Conservation (phyloP, 768 basidiomycete species). For the Mrakia frigida region DNA sequence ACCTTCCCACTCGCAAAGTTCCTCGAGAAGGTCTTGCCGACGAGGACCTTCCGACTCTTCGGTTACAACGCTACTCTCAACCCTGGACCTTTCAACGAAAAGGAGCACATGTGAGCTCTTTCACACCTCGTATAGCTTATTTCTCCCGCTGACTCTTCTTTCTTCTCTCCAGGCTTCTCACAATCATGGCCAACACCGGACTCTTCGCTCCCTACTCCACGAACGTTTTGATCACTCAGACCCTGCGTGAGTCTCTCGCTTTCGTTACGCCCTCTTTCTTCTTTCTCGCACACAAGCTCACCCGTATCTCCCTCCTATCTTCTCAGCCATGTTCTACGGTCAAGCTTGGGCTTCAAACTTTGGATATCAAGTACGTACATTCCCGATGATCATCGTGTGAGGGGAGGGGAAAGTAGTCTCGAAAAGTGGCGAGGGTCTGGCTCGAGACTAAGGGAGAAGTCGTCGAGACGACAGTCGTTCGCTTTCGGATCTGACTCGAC, state of each 20-base stretch:
- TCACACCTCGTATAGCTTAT: too few species aligned
- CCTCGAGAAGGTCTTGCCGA: conserved; percentile 24
- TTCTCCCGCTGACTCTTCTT: too few species aligned
- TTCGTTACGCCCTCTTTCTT: not conserved
- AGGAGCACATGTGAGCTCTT: conserved; percentile 38
- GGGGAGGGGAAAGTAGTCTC: too few species aligned
- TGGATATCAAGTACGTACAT: too few species aligned
- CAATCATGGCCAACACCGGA: conserved; percentile 40
- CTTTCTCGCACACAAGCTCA: conserved; percentile 40
- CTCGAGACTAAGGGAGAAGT: too few species aligned
- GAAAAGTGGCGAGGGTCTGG: too few species aligned
- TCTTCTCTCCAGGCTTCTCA: conserved; percentile 8
- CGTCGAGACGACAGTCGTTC: too few species aligned
- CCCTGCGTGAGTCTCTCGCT: not conserved
- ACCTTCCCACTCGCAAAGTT: conserved; percentile 30
- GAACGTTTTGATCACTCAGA: not conserved
- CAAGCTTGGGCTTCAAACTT: conserved; percentile 41
- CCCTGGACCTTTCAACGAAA: conserved; percentile 37
- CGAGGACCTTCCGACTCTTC: conserved; percentile 10
- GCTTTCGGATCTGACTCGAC: too few species aligned
- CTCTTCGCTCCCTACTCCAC: conserved; percentile 31
- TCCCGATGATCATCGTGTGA: too few species aligned
- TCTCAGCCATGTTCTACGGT: conserved; percentile 38
- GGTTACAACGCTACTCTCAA: conserved; percentile 28
- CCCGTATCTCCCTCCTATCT: conserved; percentile 35